phyloP scores from a whole-genome alignment of 2,329 filamentous ascomycete species.

The Pseudophaeomoniella oleicola region DNA sequence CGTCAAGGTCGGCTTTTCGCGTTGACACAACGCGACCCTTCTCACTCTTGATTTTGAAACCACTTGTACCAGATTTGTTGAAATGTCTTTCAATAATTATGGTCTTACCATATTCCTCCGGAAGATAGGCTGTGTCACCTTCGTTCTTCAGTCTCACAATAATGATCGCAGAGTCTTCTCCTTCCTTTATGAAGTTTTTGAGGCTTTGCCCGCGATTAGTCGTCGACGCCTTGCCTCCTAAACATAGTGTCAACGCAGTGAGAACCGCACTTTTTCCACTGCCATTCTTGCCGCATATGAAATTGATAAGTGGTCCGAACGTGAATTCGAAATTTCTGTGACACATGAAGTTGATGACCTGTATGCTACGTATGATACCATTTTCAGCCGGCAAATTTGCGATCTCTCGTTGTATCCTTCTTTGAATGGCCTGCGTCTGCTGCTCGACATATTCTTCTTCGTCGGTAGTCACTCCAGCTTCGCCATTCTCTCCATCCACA shows the following conservation, averaged over 20 bases:
- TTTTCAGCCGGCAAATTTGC: conserved; percentile 66
- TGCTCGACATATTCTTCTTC: conserved; percentile 33
- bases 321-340: conserved; percentile 68
- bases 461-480: conserved; percentile 33
- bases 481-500: conserved; percentile 16
- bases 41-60: conserved; percentile 70
- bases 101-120: conserved; percentile 64
- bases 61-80: conserved; percentile 52
- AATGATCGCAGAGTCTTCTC: conserved; percentile 58
- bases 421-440: conserved; percentile 46
- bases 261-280: conserved; percentile 95
- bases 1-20: conserved; percentile 76
- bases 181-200: conserved; percentile 84
- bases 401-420: conserved; percentile 31
- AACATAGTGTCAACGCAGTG: conserved; percentile 80
- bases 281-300: conserved; percentile 93
- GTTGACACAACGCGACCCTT: conserved; percentile 58
- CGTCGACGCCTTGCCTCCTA: conserved; percentile 85
- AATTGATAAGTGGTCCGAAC: conserved; percentile 91
- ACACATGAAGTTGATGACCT: conserved; percentile 93
- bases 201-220: conserved; percentile 86
- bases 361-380: conserved; percentile 77
- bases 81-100: conserved; percentile 91
- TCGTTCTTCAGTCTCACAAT: conserved; percentile 83
- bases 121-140: conserved; percentile 70